Evolutionary conservation across 371 early-diverging fungal genomes (phyloP).

Genomic region (Batkoa obscura): DNA sequence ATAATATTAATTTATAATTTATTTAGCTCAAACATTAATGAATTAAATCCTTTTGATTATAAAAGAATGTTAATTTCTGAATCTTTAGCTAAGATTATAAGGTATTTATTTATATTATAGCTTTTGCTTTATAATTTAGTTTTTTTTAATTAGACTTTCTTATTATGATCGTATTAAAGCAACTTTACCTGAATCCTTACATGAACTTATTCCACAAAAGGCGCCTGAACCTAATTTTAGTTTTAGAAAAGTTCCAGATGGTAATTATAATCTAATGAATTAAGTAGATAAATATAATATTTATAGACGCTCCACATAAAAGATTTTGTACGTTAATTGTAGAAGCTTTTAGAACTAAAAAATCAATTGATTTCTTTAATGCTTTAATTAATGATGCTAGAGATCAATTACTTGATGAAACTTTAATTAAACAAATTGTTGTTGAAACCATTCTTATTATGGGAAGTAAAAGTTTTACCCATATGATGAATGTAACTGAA

Average conservation of each 20-base stretch:
- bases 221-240: slow-evolving; percentile 51
- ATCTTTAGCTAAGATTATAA: slow-evolving; percentile 53
- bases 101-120: slow-evolving; percentile 8
- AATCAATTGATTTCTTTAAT: background rate
- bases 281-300: background rate
- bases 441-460: slow-evolving; percentile 25
- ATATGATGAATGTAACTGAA: slow-evolving; percentile 76
- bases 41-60: slow-evolving; percentile 11
- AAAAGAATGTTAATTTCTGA: slow-evolving; percentile 19
- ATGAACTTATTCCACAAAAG: slow-evolving; percentile 29
- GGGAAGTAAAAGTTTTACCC: slow-evolving; percentile 85
- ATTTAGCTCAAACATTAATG: no score
- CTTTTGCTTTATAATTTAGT: background rate
- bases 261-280: background rate
- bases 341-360: background rate
- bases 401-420: background rate
- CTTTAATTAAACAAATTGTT: background rate
- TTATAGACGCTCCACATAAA: background rate
- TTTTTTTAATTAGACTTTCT: slow-evolving; percentile 28
- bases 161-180: slow-evolving; percentile 76
- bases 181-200: slow-evolving; percentile 44
- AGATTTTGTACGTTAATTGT: background rate
- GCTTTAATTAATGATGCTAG: background rate
- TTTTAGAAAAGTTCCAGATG: slow-evolving; percentile 22
- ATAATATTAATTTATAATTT: no score